Percentiles rank a stretch among this genome's conserved stretches.
These are phyloP conservation scores for Eucalyptus grandis DNA, from an alignment of 345 rosid species.

Conservation along the genomic window DNA sequence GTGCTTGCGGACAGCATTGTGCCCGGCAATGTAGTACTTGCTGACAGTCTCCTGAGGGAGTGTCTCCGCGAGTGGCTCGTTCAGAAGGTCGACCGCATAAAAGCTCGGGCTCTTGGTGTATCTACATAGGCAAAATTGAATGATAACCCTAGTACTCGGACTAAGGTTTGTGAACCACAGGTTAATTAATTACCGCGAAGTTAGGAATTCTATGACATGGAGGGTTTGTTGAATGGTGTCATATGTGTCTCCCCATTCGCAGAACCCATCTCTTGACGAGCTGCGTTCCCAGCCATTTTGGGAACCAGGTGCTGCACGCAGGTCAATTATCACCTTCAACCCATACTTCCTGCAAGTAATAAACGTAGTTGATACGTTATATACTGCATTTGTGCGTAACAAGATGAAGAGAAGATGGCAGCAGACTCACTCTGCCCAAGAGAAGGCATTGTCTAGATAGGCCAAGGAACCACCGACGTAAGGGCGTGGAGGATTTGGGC, in stretches of 20 bases:
- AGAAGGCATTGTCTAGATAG: conserved; percentile 44
- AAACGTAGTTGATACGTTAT: no score
- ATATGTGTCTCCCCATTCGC: conserved; percentile 41
- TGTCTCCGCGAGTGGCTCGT: conserved; percentile 28
- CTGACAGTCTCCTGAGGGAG: not conserved
- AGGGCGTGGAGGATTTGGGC: conserved; percentile 37
- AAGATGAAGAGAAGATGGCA: not conserved
- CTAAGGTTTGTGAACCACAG: not conserved
- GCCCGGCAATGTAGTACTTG: conserved; percentile 22
- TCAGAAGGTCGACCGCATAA: not conserved
- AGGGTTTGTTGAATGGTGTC: conserved; percentile 29
- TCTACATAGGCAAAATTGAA: not conserved
- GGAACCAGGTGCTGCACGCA: conserved; percentile 57
- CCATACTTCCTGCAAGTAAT: conserved; percentile 22
- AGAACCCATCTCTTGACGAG: conserved; percentile 40
- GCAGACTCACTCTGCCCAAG: conserved; percentile 35
- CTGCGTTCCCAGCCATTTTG: conserved; percentile 51
- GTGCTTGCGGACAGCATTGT: conserved; percentile 28
- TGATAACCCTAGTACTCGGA: not conserved
- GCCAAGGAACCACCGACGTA: conserved; percentile 45
- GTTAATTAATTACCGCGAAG: conserved; percentile 16
- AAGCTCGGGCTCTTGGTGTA: not conserved
- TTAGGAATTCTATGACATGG: conserved; percentile 31
- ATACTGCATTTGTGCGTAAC: not conserved
- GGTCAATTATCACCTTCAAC: conserved; percentile 31